Conservation (phyloP, 768 basidiomycete genomes). For the Xerocomellus intermedius region DNA sequence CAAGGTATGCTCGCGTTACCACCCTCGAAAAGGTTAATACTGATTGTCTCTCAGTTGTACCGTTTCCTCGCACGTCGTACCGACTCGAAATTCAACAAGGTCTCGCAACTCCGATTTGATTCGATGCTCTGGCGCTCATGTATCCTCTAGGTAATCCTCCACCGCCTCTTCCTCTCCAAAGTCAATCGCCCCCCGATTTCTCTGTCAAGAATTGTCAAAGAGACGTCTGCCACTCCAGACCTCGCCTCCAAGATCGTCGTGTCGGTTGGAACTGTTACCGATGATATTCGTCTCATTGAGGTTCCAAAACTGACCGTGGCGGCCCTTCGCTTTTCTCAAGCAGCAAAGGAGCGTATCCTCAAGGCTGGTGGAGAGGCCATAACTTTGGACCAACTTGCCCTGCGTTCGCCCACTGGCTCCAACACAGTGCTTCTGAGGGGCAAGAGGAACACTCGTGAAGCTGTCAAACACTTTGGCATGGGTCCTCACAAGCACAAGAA, state of each 20-base stretch:
- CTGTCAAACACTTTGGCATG: conserved; percentile 98
- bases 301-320: conserved; percentile 92
- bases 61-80: conserved; percentile 98
- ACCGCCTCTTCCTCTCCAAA: conserved; percentile 95
- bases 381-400: conserved; percentile 95
- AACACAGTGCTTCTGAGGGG: conserved; percentile 95
- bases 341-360: conserved; percentile 92
- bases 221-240: conserved; percentile 66
- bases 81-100: conserved; percentile 95
- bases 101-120: conserved; percentile 26
- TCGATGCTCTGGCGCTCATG: conserved; percentile 18
- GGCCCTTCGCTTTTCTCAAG: conserved; percentile 91
- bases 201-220: conserved; percentile 86
- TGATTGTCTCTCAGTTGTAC: conserved; percentile 68
- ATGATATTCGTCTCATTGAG: conserved; percentile 84
- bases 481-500: conserved; percentile 99
- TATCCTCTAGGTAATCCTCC: conserved; percentile 74
- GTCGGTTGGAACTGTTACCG: conserved; percentile 88
- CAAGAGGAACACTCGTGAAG: conserved; percentile 90
- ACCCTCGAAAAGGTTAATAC: conserved; percentile 3
- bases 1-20: conserved; percentile 59
- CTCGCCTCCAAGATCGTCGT: conserved; percentile 83
- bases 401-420: conserved; percentile 90
- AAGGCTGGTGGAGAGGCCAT: conserved; percentile 93
- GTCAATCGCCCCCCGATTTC: conserved; percentile 96